Conservation (phyloP, 176 grass and related monocot genomes). For the Aegilops sharonensis region DNA sequence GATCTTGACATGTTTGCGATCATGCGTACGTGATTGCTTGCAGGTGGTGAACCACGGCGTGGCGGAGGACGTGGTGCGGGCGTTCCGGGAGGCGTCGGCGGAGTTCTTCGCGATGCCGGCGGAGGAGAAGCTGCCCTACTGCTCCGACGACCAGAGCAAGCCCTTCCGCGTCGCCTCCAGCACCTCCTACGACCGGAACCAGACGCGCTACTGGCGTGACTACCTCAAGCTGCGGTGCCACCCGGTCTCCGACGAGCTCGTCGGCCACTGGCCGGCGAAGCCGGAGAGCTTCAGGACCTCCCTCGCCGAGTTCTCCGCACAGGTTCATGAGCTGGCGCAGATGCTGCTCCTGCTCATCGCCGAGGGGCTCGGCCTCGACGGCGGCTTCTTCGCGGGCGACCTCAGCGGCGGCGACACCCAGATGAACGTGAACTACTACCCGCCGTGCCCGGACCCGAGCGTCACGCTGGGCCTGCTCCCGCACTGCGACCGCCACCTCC, state of each 20-base stretch:
- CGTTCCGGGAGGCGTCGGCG: background rate
- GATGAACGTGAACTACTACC: constrained; percentile 47
- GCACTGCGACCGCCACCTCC: constrained; percentile 1
- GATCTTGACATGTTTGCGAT: no score
- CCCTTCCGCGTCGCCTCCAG: constrained; percentile 18
- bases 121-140: constrained; percentile 5
- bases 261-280: background rate
- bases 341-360: constrained; percentile 13
- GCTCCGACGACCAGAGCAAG: constrained; percentile 2
- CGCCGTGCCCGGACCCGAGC: constrained; percentile 23
- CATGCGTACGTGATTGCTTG: background rate
- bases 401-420: background rate
- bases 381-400: background rate
- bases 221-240: constrained; percentile 32
- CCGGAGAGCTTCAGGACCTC: constrained; percentile 35
- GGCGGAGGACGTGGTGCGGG: background rate
- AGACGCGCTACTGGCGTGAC: constrained; percentile 54
- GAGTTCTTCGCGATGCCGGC: constrained; percentile 1
- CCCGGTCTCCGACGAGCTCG: constrained; percentile 25
- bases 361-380: constrained; percentile 24
- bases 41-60: constrained; percentile 4
- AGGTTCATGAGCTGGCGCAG: constrained; percentile 37
- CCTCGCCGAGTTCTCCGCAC: constrained; percentile 33
- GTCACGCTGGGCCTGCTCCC: background rate
- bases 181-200: constrained; percentile 42